A percentile compares a stretch with the other conserved stretches of the same genome.
Evolutionary conservation across 164 flowering plant genomes (phyloP).

Genomic region (Magnolia officinalis): DNA sequence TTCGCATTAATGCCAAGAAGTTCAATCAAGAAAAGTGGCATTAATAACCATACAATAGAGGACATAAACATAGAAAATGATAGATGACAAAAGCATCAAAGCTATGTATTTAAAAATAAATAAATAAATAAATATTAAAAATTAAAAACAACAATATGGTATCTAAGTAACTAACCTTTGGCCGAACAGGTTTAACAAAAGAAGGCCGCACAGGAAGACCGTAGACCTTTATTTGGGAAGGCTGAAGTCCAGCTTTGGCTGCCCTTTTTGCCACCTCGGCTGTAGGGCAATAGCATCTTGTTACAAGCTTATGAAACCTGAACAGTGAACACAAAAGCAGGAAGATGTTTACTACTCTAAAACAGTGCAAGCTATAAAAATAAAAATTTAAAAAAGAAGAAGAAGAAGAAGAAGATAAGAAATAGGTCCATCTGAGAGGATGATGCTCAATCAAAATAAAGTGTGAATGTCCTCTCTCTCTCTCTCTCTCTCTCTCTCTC

Average conservation of each 20-base stretch:
- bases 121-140: too few relatives aligned
- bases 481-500: background rate
- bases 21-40: background rate
- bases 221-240: constrained; percentile 83
- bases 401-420: too few relatives aligned
- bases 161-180: constrained; percentile 52
- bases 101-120: background rate
- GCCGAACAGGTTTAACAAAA: constrained; percentile 79
- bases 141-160: background rate
- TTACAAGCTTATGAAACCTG: constrained; percentile 99
- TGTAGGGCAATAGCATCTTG: constrained; percentile 95
- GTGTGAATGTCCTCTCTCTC: background rate
- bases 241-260: constrained; percentile 76
- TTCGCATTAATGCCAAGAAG: background rate
- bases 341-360: background rate
- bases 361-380: background rate
- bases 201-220: constrained; percentile 99
- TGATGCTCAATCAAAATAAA: background rate
- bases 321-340: constrained; percentile 30
- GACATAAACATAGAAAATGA: background rate
- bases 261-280: constrained; percentile 85
- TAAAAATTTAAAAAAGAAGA: too few relatives aligned
- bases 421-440: background rate
- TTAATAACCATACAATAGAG: background rate
- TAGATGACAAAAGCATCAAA: background rate